These are phyloP conservation scores for Eimeria maxima DNA, from an alignment of 169 alveolate genomes.

Conservation along the genomic window DNA sequence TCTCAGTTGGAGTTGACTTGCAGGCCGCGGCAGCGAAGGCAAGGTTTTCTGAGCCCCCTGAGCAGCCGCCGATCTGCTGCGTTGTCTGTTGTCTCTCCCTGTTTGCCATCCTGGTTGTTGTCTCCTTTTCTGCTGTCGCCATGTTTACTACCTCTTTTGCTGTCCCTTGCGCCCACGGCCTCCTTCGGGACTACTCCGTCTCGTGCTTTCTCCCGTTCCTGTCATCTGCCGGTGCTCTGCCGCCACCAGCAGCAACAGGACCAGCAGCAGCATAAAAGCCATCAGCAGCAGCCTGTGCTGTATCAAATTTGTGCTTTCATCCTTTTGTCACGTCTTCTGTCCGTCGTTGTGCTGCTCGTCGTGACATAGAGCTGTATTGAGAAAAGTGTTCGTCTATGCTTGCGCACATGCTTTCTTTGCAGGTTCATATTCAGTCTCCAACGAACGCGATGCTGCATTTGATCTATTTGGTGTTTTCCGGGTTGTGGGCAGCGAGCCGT, in stretches of 20 bases:
- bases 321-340: not conserved
- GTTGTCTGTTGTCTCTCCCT: not conserved
- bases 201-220: not conserved
- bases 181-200: not conserved
- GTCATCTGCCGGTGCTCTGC: not conserved
- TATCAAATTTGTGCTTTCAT: no score
- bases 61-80: not conserved
- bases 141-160: not conserved
- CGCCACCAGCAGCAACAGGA: not conserved
- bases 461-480: not conserved
- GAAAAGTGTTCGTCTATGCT: no score
- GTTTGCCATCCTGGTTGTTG: not conserved
- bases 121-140: not conserved
- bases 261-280: not conserved
- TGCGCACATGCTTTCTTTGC: not conserved
- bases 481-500: constrained; percentile 13
- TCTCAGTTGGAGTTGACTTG: not conserved
- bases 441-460: not conserved
- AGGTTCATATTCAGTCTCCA: not conserved
- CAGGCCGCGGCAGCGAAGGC: not conserved
- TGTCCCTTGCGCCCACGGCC: not conserved
- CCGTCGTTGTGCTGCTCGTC: not conserved
- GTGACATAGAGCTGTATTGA: not conserved
- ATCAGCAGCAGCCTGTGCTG: not conserved
- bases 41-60: not conserved